phyloP scores from a whole-genome alignment of 2,329 filamentous ascomycete genomes.

The Botrytis byssoidea region DNA sequence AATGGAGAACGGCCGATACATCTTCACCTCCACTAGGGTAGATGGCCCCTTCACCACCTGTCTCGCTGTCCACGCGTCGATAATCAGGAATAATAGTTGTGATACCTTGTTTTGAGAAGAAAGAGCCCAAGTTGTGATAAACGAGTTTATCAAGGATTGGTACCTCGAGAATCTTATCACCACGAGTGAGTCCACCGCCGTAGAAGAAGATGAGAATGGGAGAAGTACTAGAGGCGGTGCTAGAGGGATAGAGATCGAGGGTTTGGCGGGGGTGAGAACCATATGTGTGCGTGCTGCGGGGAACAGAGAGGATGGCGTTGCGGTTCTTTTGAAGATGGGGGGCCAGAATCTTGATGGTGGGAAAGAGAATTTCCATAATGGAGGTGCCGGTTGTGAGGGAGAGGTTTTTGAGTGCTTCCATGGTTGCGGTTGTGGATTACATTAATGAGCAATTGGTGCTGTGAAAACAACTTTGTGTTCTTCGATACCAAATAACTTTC shows the following conservation, averaged over 20 bases:
- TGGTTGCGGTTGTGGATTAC: slow-evolving; percentile 13
- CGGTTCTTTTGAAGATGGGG: slow-evolving; percentile 32
- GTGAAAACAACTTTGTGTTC: not conserved
- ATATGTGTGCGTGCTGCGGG: slow-evolving; percentile 29
- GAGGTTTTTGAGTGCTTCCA: slow-evolving; percentile 32
- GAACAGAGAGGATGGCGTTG: slow-evolving; percentile 30
- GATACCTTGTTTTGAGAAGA: slow-evolving; percentile 34
- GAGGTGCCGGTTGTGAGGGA: slow-evolving; percentile 24
- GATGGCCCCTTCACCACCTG: slow-evolving; percentile 33
- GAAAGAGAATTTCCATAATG: slow-evolving; percentile 28
- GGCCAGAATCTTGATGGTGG: slow-evolving; percentile 33
- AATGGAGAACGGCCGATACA: slow-evolving; percentile 25
- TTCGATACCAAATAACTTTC: not conserved
- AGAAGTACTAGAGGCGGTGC: slow-evolving; percentile 6
- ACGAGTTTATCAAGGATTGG: slow-evolving; percentile 28
- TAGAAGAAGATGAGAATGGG: slow-evolving; percentile 37
- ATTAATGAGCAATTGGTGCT: no score
- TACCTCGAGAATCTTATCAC: slow-evolving; percentile 31
- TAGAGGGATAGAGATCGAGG: slow-evolving; percentile 35
- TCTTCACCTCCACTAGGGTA: slow-evolving; percentile 37
- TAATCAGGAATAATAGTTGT: slow-evolving; percentile 36
- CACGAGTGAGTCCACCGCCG: slow-evolving; percentile 35
- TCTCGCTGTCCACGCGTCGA: slow-evolving; percentile 30
- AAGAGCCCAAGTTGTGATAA: slow-evolving; percentile 36
- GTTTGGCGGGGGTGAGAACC: slow-evolving; percentile 36